Evolutionary conservation across 305 asterid genomes (phyloP).

Genomic region (Fraxinus velutina): DNA sequence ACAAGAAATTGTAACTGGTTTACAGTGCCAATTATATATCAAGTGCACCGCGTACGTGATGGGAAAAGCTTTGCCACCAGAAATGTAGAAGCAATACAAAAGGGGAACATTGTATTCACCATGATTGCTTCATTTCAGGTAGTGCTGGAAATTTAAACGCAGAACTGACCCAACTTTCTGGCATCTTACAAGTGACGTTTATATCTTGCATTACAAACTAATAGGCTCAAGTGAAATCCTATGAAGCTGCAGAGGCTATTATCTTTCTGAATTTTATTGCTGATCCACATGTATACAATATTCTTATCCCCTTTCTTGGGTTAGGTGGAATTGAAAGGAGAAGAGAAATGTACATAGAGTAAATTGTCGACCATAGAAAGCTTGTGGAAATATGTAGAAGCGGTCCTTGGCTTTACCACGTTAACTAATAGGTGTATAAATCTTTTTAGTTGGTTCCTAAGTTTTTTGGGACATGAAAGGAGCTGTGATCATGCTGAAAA

Average conservation of each 20-base stretch:
- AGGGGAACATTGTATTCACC: conserved; percentile 67
- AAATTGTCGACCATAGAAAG: conserved; percentile 1
- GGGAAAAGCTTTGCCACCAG: conserved; percentile 96
- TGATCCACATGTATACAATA: background rate
- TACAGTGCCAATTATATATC: conserved; percentile 87
- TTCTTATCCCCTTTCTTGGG: background rate
- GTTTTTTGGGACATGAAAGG: background rate
- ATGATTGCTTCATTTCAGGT: conserved; percentile 93
- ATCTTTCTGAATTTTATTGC: background rate
- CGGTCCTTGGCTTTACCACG: background rate
- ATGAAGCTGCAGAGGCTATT: background rate
- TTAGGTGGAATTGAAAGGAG: background rate
- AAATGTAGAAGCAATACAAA: conserved; percentile 91
- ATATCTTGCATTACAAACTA: background rate
- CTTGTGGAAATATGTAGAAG: background rate
- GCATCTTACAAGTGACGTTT: background rate
- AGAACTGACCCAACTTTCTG: conserved; percentile 15
- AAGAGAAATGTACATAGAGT: background rate
- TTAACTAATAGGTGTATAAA: background rate
- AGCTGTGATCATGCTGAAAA: background rate
- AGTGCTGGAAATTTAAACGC: conserved; percentile 21
- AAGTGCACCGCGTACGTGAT: conserved; percentile 86
- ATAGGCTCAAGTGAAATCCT: background rate
- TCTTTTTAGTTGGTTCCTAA: background rate
- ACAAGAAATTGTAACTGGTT: conserved; percentile 18